Evolutionary conservation across 768 basidiomycete genomes (phyloP).

Genomic region (Mycena galopus): DNA sequence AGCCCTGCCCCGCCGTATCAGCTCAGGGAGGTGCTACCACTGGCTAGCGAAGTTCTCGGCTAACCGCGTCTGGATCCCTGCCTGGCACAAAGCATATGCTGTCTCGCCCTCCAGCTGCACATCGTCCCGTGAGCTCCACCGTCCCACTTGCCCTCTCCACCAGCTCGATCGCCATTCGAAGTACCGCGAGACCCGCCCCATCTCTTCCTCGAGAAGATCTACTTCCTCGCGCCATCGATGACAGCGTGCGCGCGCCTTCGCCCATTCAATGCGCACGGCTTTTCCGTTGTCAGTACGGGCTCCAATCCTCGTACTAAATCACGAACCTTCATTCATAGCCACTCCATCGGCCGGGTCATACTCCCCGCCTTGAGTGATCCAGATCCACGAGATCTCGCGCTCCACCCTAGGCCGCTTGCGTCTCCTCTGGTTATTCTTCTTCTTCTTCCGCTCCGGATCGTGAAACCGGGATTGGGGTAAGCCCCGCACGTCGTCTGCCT

Average conservation of each 20-base stretch:
- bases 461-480: constrained; percentile 3
- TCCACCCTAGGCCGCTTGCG: background rate
- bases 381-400: constrained; percentile 5
- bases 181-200: no score
- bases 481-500: constrained; percentile 13
- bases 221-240: constrained; percentile 26
- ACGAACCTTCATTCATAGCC: background rate
- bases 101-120: no score
- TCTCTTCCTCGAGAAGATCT: no score
- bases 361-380: background rate
- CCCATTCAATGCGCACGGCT: constrained; percentile 25
- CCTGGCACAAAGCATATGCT: constrained; percentile 18
- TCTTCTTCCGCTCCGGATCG: background rate
- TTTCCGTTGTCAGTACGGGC: background rate
- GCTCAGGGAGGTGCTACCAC: no score
- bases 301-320: background rate
- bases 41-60: background rate
- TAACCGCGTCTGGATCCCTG: constrained; percentile 31
- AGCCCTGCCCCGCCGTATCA: no score
- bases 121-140: no score
- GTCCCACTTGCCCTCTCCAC: no score
- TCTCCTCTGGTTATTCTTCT: background rate
- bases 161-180: no score
- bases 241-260: background rate
- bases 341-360: background rate